phyloP scores from a whole-genome alignment of 108 stramenopile genomes.

The Nitzschia putrida region DNA sequence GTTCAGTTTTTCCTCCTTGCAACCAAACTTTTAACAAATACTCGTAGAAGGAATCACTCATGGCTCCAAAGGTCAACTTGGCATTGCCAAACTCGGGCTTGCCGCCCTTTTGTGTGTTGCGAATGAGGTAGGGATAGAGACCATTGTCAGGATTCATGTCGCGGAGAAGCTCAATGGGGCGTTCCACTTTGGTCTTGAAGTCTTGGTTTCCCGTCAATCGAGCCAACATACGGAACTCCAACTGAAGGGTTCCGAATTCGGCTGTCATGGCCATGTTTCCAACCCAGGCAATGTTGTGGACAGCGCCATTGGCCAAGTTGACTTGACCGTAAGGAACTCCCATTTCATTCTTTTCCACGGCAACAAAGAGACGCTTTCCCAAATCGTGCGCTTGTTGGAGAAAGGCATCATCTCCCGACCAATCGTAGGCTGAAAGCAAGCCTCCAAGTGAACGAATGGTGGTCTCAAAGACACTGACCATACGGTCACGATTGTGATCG shows the following conservation, averaged over 20 bases:
- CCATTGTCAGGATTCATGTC: conserved; percentile 59
- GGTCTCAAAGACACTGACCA: conserved; percentile 95
- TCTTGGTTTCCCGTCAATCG: conserved; percentile 57
- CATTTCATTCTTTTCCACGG: conserved; percentile 57
- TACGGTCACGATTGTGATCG: conserved; percentile 40
- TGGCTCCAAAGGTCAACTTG: conserved; percentile 78
- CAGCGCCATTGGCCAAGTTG: conserved; percentile 46
- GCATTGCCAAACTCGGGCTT: conserved; percentile 52
- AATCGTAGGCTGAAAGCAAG: conserved; percentile 90
- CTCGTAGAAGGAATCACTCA: conserved; percentile 86
- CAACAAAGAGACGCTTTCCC: conserved; percentile 58
- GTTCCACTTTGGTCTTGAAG: conserved; percentile 72
- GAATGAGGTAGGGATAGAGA: conserved; percentile 46
- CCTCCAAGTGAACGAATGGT: conserved; percentile 96
- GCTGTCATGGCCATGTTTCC: conserved; percentile 55
- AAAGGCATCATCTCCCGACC: conserved; percentile 66
- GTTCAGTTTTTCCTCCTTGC: conserved; percentile 79
- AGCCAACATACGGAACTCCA: conserved; percentile 90
- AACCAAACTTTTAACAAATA: conserved; percentile 96
- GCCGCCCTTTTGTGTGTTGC: conserved; percentile 19
- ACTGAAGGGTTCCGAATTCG: conserved; percentile 86
- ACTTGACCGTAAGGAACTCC: conserved; percentile 71
- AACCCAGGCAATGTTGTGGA: conserved; percentile 57
- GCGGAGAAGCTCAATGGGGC: conserved; percentile 67
- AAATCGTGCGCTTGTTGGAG: conserved; percentile 79